Evolutionary conservation across 768 basidiomycete genomes (phyloP), one percentile per base, ranked within the genome.

Genomic region (Podaxis carcinomalis): DNA sequence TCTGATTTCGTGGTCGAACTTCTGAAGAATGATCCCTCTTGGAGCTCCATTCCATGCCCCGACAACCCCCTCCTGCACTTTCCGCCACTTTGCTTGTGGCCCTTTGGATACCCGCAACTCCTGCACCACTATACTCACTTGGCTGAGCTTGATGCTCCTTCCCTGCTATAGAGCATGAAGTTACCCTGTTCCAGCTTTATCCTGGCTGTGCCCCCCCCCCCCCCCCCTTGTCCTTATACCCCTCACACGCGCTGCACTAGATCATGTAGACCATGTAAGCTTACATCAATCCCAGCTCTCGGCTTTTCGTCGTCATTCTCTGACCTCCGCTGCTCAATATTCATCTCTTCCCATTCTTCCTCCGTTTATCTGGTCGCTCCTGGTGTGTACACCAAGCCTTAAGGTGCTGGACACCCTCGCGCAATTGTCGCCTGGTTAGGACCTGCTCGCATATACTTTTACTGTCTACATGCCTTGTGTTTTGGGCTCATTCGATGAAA

Each of bases 1-100:
- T 25, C 65, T 87, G 51, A 69, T 87, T 36, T 89, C 88, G 37
- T 92, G 90, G 90, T 87, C 88, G 19, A 88, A 88, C 68, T 88
- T 89, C 67, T 83, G 68, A 7, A 32, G 32, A 9, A 7, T 9
- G 32, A 32, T 32, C 6, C 32, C 1, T 5, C 7, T 9, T 32
- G 32, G 32, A 2, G 32, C 7, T 9, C 32, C 32, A 9, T 32
- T 9, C 32, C 32, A 32, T 0, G 6, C 2, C 32, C 32, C 32
- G 0, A 32, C 11, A 21, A n/a, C 19, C 7, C 3, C 42, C 5
- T 13, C 4, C 28, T 7, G 2, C n/a, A 14, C 6, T 11, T 42
- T 46, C 27, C 5, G 9, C 5, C 25, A 10, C 11, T 4, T 0
- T 7, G 16, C 14, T 28, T 46, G 25, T 27, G 32, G 32, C 32